Evolutionary conservation across 2,329 filamentous ascomycete species (phyloP).

Genomic region (Stenocarpella maydis): DNA sequence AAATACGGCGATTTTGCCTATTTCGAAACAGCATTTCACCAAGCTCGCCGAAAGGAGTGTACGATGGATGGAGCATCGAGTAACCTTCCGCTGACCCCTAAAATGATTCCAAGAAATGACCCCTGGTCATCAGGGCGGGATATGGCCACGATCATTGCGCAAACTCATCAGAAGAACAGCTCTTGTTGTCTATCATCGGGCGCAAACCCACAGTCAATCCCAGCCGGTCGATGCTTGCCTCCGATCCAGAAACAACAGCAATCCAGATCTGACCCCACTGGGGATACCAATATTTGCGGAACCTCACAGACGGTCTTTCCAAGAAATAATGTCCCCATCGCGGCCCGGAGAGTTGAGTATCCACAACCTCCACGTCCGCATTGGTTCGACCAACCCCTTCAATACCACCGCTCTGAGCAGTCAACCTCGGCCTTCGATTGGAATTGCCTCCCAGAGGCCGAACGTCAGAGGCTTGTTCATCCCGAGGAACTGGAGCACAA

Average conservation of each 20-base stretch:
- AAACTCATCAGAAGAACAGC: neutral
- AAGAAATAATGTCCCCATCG: neutral
- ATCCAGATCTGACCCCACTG: neutral
- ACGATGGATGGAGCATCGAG: neutral
- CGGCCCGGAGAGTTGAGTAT: neutral
- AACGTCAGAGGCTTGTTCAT: neutral
- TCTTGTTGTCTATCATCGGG: neutral
- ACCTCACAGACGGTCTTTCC: neutral
- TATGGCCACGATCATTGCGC: neutral
- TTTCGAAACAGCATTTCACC: neutral
- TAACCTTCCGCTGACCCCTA: neutral
- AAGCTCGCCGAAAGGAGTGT: neutral
- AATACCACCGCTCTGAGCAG: neutral
- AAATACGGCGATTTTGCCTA: too few species aligned
- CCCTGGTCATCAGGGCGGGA: neutral
- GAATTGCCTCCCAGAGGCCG: too few species aligned
- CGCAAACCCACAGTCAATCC: neutral
- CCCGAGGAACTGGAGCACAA: neutral
- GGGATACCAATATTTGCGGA: neutral
- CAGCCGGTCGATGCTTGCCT: neutral
- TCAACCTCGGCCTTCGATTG: neutral
- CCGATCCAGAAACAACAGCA: conserved; percentile 10
- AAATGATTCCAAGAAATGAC: neutral
- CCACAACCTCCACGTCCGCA: neutral
- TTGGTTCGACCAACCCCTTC: neutral